Evolutionary conservation across 2,329 filamentous ascomycete species (phyloP), one percentile per base, ranked within the genome.

Genomic region (Colletotrichum falcatum): DNA sequence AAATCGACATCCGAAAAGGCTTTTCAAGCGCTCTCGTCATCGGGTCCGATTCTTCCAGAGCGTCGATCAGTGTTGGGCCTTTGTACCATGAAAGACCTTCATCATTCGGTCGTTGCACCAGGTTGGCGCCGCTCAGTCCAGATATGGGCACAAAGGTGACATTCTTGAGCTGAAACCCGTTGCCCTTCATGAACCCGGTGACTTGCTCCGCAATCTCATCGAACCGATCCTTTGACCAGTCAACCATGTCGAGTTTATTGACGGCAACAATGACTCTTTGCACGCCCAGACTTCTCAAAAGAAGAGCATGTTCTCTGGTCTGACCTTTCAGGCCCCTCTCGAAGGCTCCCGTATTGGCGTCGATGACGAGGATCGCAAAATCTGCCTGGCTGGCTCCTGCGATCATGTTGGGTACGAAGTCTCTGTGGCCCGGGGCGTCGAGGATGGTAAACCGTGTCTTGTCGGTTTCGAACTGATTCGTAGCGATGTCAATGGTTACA

Each of bases 361-460:
- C 96, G 71, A 99, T 94, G 26, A 99, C 96, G 3, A 99, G 85
- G 0, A 99, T 92, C 0, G 95, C 96, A 80, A 98, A 96, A 79
- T 99, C 96, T 12, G 96, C 97, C 81, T 98, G 95, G 70, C 93
- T 96, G 4, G 95, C 94, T 18, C 96, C 96, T 2, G 95, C 95
- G 79, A 99, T 98, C 96, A 99, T 99, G 80, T 98, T 99, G 0
- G 96, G 96, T 26, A 99, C 94, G 78, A 98, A 99, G 79, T 99
- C 96, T 71, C 91, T 89, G 80, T 99, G 96, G 0, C 96, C 96
- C 0, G 96, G 96, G 0, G 96, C 95, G 79, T 99, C 96, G 5
- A 99, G 86, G 55, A 99, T 97, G 1, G 96, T 98, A 77, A 98
- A 98, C 14, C 88, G 88, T 0, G 94, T 96, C 61, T 88, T 92